These are phyloP conservation scores for Yamadazyma pseudoaaseri DNA, from an alignment of 1,139 yeast genomes.

Conservation along the genomic window DNA sequence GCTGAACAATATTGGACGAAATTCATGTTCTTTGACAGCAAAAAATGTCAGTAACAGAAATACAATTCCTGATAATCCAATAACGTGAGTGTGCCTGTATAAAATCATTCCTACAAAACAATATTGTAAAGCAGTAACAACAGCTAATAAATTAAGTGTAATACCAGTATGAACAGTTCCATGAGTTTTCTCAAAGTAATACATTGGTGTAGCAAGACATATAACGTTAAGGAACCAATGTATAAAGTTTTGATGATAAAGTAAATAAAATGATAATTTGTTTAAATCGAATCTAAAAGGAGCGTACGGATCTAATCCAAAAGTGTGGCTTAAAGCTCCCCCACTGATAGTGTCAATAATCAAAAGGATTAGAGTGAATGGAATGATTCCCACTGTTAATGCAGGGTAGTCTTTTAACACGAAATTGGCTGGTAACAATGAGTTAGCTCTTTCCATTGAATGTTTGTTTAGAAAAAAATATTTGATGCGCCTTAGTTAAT, in stretches of 20 bases:
- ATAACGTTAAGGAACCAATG: slow-evolving; percentile 68
- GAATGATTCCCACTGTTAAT: slow-evolving; percentile 59
- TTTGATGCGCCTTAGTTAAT: too few relatives aligned
- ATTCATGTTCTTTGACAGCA: slow-evolving; percentile 57
- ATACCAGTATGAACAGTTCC: slow-evolving; percentile 91
- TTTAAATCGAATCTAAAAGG: slow-evolving; percentile 57
- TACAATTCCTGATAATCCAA: slow-evolving; percentile 75
- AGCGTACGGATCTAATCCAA: slow-evolving; percentile 54
- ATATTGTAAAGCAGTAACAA: slow-evolving; percentile 67
- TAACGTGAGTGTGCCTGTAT: slow-evolving; percentile 53
- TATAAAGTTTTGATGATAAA: slow-evolving; percentile 59
- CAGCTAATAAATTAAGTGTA: slow-evolving; percentile 71
- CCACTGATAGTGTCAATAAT: slow-evolving; percentile 25
- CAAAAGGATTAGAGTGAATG: slow-evolving; percentile 50
- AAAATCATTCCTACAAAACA: slow-evolving; percentile 54
- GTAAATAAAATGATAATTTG: slow-evolving; percentile 70
- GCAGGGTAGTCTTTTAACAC: slow-evolving; percentile 47
- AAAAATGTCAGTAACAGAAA: slow-evolving; percentile 69
- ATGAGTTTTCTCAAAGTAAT: slow-evolving; percentile 67
- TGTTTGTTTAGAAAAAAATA: too few relatives aligned
- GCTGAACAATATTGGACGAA: slow-evolving; percentile 43
- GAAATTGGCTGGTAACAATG: slow-evolving; percentile 1
- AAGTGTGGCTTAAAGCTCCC: slow-evolving; percentile 18
- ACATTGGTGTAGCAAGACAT: slow-evolving; percentile 59
- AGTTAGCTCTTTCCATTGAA: slow-evolving; percentile 2